Conservation (phyloP, 2,329 filamentous ascomycete species). For the Verticillium isaacii region DNA sequence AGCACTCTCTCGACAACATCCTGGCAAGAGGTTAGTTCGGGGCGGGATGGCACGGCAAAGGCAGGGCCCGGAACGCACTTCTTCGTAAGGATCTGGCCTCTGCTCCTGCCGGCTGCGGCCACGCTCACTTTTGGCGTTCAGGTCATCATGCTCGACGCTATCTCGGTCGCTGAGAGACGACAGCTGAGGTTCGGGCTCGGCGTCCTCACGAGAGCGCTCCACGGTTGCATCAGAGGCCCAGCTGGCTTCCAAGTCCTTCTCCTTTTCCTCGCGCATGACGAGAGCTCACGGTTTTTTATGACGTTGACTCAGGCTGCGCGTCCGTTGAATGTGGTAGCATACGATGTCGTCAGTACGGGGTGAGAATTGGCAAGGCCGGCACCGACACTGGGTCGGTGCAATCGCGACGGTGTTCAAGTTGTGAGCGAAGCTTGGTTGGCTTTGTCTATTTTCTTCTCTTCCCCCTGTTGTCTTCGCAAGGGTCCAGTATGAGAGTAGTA, state of each 20-base stretch:
- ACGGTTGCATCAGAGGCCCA: not conserved
- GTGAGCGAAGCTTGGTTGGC: no score
- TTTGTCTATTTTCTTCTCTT: no score
- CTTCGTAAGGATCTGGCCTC: slow-evolving; percentile 1
- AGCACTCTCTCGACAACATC: slow-evolving; percentile 12
- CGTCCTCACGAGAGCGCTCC: not conserved
- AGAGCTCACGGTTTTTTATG: not conserved
- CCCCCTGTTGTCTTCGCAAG: not conserved
- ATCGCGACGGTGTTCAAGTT: no score
- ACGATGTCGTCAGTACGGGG: no score
- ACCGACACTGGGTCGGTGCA: no score
- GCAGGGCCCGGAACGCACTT: not conserved
- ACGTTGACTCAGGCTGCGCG: no score
- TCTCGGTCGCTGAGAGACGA: slow-evolving; percentile 17
- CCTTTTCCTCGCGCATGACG: not conserved
- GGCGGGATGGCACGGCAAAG: not conserved
- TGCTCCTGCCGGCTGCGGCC: not conserved
- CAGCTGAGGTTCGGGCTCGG: slow-evolving; percentile 14
- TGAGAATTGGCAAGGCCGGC: no score
- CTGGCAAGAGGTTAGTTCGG: not conserved
- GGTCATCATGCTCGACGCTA: not conserved
- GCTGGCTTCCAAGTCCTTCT: not conserved
- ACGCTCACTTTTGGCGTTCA: not conserved
- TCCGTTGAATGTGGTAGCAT: no score
- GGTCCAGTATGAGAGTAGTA: not conserved